A percentile compares a stretch with the other conserved stretches of the same genome.
Conservation (phyloP, 2,329 filamentous ascomycete species). For the Orbilia brochopaga region DNA sequence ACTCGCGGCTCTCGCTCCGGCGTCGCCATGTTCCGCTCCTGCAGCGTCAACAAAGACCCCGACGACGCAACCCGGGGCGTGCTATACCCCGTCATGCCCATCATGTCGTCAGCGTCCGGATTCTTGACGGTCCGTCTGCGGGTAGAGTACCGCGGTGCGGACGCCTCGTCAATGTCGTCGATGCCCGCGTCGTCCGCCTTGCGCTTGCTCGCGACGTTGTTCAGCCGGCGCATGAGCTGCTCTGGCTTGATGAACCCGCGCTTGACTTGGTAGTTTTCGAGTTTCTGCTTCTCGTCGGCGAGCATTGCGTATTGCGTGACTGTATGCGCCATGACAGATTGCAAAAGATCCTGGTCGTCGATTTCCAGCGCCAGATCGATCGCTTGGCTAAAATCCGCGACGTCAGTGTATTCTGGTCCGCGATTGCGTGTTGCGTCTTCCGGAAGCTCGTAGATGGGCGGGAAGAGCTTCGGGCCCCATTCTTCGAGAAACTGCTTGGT, state of each 20-base stretch:
- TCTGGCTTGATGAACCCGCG: slow-evolving; percentile 46
- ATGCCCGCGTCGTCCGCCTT: slow-evolving; percentile 37
- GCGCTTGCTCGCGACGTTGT: slow-evolving; percentile 13
- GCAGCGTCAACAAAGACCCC: slow-evolving; percentile 8
- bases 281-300: slow-evolving; percentile 27
- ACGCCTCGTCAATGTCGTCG: slow-evolving; percentile 39
- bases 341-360: slow-evolving; percentile 37
- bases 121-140: slow-evolving; percentile 35
- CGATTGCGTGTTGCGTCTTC: slow-evolving; percentile 30
- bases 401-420: slow-evolving; percentile 22
- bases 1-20: slow-evolving; percentile 38
- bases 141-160: slow-evolving; percentile 35
- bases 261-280: slow-evolving; percentile 40
- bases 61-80: slow-evolving; percentile 21
- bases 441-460: slow-evolving; percentile 37
- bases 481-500: slow-evolving; percentile 33
- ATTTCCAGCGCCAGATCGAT: slow-evolving; percentile 41
- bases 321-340: slow-evolving; percentile 21
- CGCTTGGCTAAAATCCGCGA: slow-evolving; percentile 21
- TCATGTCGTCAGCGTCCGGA: slow-evolving; percentile 37
- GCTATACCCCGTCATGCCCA: slow-evolving; percentile 38
- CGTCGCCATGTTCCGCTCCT: slow-evolving; percentile 11
- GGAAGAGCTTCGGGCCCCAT: slow-evolving; percentile 29
- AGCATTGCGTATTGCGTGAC: slow-evolving; percentile 38
- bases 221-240: slow-evolving; percentile 7